Conservation (phyloP, 139 green algal genomes). For the Chlorella sp. region DNA sequence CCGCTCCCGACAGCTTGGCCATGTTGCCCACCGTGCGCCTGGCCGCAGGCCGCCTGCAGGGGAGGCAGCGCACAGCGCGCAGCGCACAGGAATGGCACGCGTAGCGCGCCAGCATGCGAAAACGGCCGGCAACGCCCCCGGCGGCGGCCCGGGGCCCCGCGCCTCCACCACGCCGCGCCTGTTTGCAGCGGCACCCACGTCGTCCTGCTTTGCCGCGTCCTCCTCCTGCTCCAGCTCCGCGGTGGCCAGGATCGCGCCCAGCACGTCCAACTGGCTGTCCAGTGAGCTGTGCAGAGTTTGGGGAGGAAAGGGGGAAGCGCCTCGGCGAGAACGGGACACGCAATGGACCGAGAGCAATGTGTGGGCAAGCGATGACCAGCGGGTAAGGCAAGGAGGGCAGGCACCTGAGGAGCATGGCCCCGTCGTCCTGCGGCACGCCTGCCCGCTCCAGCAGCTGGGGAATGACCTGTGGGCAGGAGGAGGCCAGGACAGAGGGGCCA, state of each 20-base stretch:
- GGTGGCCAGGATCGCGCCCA: constrained; percentile 67
- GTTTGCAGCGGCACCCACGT: neutral
- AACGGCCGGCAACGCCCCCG: no score
- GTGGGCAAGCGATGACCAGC: neutral
- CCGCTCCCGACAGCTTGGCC: constrained; percentile 73
- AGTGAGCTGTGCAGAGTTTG: constrained; percentile 32
- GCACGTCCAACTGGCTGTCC: constrained; percentile 73
- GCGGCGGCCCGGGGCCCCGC: no score
- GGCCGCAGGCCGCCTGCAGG: constrained; percentile 16
- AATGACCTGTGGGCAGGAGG: no score
- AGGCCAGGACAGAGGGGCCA: no score
- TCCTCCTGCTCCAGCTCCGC: constrained; percentile 72
- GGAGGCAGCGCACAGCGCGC: neutral
- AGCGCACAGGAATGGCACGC: neutral
- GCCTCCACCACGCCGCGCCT: no score
- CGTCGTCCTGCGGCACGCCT: neutral
- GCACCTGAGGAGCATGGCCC: neutral
- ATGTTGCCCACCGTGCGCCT: constrained; percentile 67
- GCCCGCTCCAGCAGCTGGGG: constrained; percentile 76
- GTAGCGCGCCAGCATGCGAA: no score
- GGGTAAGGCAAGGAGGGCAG: neutral
- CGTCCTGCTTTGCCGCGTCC: constrained; percentile 44
- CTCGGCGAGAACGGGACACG: neutral
- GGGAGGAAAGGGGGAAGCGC: neutral
- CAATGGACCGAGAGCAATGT: neutral